Evolutionary conservation across 352 stramenopile genomes (phyloP).

Genomic region (Globisporangium barbulae): DNA sequence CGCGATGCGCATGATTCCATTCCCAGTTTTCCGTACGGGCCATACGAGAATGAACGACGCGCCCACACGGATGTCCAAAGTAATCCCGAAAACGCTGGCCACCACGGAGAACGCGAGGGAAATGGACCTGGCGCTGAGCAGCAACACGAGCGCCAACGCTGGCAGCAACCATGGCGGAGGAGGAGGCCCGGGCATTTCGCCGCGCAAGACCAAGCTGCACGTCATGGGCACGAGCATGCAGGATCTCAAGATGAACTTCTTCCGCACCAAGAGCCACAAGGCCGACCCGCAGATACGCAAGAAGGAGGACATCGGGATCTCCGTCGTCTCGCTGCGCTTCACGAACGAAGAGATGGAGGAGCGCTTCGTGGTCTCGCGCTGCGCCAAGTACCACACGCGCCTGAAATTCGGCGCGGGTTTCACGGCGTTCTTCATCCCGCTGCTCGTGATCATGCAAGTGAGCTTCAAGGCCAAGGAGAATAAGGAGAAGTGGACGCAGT

Average conservation of each 20-base stretch:
- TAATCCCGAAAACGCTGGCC: conserved; percentile 55
- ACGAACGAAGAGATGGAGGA: conserved; percentile 67
- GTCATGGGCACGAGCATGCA: conserved; percentile 55
- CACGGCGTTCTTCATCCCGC: conserved; percentile 79
- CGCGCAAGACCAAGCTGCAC: conserved; percentile 39
- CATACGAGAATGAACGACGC: conserved; percentile 77
- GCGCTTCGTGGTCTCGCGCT: conserved; percentile 43
- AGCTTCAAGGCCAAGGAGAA: conserved; percentile 74
- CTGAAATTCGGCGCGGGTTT: conserved; percentile 72
- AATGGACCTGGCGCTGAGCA: conserved; percentile 29
- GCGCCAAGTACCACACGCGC: conserved; percentile 68
- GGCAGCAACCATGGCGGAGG: conserved; percentile 2
- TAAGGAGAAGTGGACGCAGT: conserved; percentile 57
- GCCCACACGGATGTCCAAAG: conserved; percentile 70
- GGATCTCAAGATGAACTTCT: conserved; percentile 74
- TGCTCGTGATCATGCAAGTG: conserved; percentile 85
- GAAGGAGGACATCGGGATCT: conserved; percentile 81
- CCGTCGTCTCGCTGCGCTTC: conserved; percentile 66
- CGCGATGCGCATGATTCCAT: conserved; percentile 52
- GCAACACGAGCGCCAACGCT: conserved; percentile 25
- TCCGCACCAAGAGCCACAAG: conserved; percentile 40
- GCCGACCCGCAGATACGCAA: conserved; percentile 27
- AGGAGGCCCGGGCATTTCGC: conserved; percentile 14
- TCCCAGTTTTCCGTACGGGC: conserved; percentile 66
- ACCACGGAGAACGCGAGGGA: conserved; percentile 18